Evolutionary conservation across 192 early-diverging fungal species (phyloP).

Genomic region (Coemansia sp.): DNA sequence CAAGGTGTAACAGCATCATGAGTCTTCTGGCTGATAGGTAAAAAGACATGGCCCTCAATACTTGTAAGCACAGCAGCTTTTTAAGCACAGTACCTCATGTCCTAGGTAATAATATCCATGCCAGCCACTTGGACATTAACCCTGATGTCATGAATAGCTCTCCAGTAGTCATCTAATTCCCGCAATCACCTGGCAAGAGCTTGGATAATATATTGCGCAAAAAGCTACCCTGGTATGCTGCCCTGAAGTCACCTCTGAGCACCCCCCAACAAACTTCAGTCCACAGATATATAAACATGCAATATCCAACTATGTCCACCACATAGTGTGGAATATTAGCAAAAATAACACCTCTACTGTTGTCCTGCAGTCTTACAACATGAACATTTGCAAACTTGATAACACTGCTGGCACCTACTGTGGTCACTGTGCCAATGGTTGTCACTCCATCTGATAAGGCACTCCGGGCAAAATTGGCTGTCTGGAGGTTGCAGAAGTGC

Average conservation of each 20-base stretch:
- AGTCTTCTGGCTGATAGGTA: neutral
- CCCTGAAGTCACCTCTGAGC: neutral
- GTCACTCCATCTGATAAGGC: constrained; percentile 5
- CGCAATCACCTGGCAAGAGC: neutral
- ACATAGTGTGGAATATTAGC: constrained; percentile 1
- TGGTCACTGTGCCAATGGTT: neutral
- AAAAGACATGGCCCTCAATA: constrained; percentile 16
- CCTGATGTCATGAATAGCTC: neutral
- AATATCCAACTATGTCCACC: constrained; percentile 16
- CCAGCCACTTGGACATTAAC: constrained; percentile 4
- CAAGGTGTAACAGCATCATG: neutral
- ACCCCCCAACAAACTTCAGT: constrained; percentile 2
- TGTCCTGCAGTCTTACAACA: constrained; percentile 9
- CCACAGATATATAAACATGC: constrained; percentile 22
- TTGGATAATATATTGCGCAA: neutral
- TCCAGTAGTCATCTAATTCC: neutral
- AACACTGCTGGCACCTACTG: neutral
- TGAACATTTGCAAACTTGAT: neutral
- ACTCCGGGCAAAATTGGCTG: constrained; percentile 7
- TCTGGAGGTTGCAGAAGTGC: constrained; percentile 1
- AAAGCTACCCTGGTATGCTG: neutral
- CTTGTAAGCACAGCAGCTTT: neutral
- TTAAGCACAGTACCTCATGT: constrained; percentile 1
- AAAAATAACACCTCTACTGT: constrained; percentile 19
- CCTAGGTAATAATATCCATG: constrained; percentile 13